Conservation (phyloP, 192 early-diverging fungal genomes). For the Gryganskiella cystojenkinii region DNA sequence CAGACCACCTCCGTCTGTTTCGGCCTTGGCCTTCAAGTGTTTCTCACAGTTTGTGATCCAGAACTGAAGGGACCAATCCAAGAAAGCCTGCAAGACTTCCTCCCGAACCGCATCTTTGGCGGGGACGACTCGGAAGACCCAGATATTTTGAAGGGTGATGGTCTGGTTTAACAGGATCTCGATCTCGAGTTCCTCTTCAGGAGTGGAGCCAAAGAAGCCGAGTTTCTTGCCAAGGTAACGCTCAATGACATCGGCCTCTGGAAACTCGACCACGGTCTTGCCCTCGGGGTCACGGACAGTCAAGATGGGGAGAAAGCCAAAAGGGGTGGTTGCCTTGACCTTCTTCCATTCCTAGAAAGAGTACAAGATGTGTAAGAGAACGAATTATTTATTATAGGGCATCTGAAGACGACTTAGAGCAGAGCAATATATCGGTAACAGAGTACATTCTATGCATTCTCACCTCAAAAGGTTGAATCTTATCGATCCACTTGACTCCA, state of each 20-base stretch:
- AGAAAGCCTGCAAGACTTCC: constrained; percentile 3
- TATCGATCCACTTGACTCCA: constrained; percentile 17
- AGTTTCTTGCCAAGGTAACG: constrained; percentile 27
- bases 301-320: constrained; percentile 57
- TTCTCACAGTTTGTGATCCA: constrained; percentile 50
- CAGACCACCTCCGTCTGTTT: constrained; percentile 50
- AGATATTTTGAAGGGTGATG: constrained; percentile 28
- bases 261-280: constrained; percentile 22
- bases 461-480: constrained; percentile 27
- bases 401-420: constrained; percentile 1
- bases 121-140: constrained; percentile 37
- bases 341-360: constrained; percentile 47
- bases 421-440: no score
- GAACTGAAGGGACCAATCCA: constrained; percentile 13
- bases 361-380: no score
- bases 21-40: constrained; percentile 22
- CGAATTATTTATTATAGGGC: no score
- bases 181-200: constrained; percentile 31
- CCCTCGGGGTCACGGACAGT: constrained; percentile 45
- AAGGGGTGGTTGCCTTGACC: constrained; percentile 51
- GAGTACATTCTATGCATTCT: no score
- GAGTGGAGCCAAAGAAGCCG: constrained; percentile 15
- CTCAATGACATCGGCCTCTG: constrained; percentile 40
- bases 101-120: constrained; percentile 8
- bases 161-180: constrained; percentile 21